Percentiles rank a stretch among this genome's conserved stretches.
Evolutionary conservation across 2,329 filamentous ascomycete species (phyloP).

Genomic region (Aureobasidium sp.): DNA sequence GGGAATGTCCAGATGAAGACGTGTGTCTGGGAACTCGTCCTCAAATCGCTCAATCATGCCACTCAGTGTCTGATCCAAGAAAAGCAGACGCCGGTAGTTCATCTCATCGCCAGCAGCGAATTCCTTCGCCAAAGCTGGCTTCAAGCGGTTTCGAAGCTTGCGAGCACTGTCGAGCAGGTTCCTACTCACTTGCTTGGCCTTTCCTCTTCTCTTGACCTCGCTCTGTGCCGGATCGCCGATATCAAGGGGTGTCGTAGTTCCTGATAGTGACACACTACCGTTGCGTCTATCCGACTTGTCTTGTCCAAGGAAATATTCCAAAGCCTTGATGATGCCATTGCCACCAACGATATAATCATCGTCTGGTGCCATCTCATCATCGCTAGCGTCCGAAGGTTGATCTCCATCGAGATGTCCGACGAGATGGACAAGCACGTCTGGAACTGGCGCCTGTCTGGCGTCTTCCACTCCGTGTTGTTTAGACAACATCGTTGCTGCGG

Average conservation of each 20-base stretch:
- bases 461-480: slow-evolving; percentile 41
- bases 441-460: slow-evolving; percentile 56
- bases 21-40: slow-evolving; percentile 88
- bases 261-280: slow-evolving; percentile 42
- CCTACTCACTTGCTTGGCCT: slow-evolving; percentile 89
- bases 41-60: slow-evolving; percentile 94
- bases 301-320: slow-evolving; percentile 84
- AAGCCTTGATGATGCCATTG: slow-evolving; percentile 87
- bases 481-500: slow-evolving; percentile 38
- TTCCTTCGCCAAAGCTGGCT: slow-evolving; percentile 75
- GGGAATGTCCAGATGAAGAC: slow-evolving; percentile 38
- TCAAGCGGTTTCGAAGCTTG: slow-evolving; percentile 76
- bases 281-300: slow-evolving; percentile 51
- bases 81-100: slow-evolving; percentile 75
- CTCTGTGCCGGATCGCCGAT: slow-evolving; percentile 27
- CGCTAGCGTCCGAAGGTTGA: slow-evolving; percentile 45
- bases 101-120: slow-evolving; percentile 62
- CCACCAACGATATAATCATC: slow-evolving; percentile 95
- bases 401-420: slow-evolving; percentile 61
- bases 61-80: slow-evolving; percentile 80
- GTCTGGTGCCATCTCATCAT: slow-evolving; percentile 66
- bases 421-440: slow-evolving; percentile 79
- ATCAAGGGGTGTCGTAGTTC: slow-evolving; percentile 46
- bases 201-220: slow-evolving; percentile 41
- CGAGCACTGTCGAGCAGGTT: slow-evolving; percentile 79